These are phyloP conservation scores for Zalerion maritima DNA, from an alignment of 495 filamentous ascomycete species.

Conservation along the genomic window DNA sequence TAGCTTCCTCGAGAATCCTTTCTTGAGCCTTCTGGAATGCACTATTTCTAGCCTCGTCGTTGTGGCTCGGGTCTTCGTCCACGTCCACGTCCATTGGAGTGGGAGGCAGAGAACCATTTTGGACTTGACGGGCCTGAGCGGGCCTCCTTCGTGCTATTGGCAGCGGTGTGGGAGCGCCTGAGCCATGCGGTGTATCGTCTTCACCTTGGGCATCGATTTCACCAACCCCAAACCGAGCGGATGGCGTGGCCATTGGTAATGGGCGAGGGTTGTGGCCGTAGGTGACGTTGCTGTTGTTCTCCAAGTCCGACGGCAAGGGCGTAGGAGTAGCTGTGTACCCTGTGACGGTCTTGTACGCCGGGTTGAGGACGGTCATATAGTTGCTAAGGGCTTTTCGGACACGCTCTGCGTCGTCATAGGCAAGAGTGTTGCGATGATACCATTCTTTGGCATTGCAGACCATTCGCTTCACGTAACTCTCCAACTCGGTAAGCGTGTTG, in stretches of 20 bases:
- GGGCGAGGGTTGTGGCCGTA: no score
- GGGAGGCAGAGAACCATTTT: no score
- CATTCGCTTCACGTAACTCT: slow-evolving; percentile 64
- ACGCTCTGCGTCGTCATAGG: slow-evolving; percentile 62
- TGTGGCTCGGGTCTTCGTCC: slow-evolving; percentile 10
- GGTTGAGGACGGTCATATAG: slow-evolving; percentile 61
- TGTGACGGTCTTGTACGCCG: slow-evolving; percentile 44
- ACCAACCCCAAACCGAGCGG: no score
- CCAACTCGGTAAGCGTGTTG: slow-evolving; percentile 43
- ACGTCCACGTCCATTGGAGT: slow-evolving; percentile 8
- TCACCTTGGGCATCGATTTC: slow-evolving; percentile 9
- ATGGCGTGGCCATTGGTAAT: no score
- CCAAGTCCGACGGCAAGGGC: slow-evolving; percentile 35
- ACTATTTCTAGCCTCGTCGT: slow-evolving; percentile 3
- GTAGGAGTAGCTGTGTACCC: slow-evolving; percentile 48
- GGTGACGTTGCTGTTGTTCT: neutral
- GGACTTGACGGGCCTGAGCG: no score
- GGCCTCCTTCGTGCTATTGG: no score
- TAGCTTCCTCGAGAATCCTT: slow-evolving; percentile 55
- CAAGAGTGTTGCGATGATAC: slow-evolving; percentile 46
- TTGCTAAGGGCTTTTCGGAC: slow-evolving; percentile 60
- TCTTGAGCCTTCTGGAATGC: slow-evolving; percentile 68
- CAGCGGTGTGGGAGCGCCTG: no score
- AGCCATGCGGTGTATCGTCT: no score
- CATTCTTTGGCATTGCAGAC: slow-evolving; percentile 62